Evolutionary conservation across 176 grass and related monocot genomes (phyloP), one percentile per base, ranked within the genome.

Genomic region (Thinopyrum elongatum): DNA sequence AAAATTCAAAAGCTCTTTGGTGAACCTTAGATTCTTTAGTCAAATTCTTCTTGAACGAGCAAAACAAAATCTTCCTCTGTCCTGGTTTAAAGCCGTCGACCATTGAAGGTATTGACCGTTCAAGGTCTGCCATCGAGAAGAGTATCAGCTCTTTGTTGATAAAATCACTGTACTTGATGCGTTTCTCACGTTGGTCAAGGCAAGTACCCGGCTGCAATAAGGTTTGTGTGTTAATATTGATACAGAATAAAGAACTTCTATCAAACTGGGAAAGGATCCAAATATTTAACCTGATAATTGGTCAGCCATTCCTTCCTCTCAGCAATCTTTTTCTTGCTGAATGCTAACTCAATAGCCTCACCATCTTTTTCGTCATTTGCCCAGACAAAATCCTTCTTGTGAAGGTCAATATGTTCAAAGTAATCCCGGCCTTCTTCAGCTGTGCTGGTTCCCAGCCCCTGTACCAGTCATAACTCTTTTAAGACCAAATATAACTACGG

Each of bases 381-480:
- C 93, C 93, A 98, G 25, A 88, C 2, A 85, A 98, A 98, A 66
- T 94, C 95, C 65, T 98, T 98, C 66, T 81, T 90, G 74, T 98
- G 93, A 4, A 80, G 60, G 10, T 0, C 7, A 19, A 95, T 89
- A 1, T 79, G n/a, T 62, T 66, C 7, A 41, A 98, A 95, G 82
- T 95, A 98, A 5, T 95, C 29, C 69, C 71, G 68, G 4, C 93
- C 96, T 82, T 98, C 96, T 34, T 76, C 41, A 4, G 90, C 65
- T 61, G 94, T 98, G 85, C 91, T 98, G 81, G 95, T 98, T 29
- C 95, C 93, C 74, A 98, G 68, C 66, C 95, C 95, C 95, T 99
- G 70, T 22, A 55, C 21, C 21, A 64, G 51, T 64, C 49, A 79
- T 21, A 26, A 70, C 16, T 70, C 25, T 3, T 7, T 27, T 27